A percentile compares a stretch with the other conserved stretches of the same genome.
Evolutionary conservation across 768 basidiomycete species (phyloP).

Genomic region (Russula earlei): DNA sequence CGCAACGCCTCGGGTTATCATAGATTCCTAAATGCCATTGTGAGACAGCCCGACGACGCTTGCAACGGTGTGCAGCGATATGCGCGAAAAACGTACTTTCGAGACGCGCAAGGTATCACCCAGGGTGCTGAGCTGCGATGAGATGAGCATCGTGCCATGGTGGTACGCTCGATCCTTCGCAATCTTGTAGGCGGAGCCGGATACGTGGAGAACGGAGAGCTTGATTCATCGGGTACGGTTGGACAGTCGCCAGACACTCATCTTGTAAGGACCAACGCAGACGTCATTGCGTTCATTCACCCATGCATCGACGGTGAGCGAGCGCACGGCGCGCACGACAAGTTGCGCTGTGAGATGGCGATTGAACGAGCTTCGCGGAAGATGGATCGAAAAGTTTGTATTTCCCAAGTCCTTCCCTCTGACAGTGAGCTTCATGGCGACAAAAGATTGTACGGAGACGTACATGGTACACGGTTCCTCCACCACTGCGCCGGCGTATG

Average conservation of each 20-base stretch:
- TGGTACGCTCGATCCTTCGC: conserved; percentile 87
- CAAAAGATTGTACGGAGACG: conserved; percentile 24
- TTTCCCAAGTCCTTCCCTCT: conserved; percentile 80
- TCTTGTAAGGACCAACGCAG: conserved; percentile 79
- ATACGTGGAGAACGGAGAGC: conserved; percentile 50
- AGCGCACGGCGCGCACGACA: conserved; percentile 65
- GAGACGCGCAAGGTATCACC: conserved; percentile 59
- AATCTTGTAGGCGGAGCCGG: conserved; percentile 97
- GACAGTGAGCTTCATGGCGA: background rate
- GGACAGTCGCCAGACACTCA: conserved; percentile 38
- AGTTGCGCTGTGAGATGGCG: conserved; percentile 67
- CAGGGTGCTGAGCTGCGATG: conserved; percentile 61
- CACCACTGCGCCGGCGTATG: conserved; percentile 81
- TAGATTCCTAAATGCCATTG: conserved; percentile 44
- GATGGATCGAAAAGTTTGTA: conserved; percentile 92
- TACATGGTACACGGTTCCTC: conserved; percentile 95
- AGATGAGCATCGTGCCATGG: conserved; percentile 97
- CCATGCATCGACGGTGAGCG: conserved; percentile 64
- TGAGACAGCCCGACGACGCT: background rate
- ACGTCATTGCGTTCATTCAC: conserved; percentile 92
- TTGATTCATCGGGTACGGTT: conserved; percentile 15
- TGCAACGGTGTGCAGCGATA: no score
- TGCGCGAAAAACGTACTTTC: conserved; percentile 39
- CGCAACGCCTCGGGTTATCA: conserved; percentile 77
- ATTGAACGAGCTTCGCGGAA: conserved; percentile 75